phyloP scores from a whole-genome alignment of 768 basidiomycete genomes.

The Macrocybe gigantea region DNA sequence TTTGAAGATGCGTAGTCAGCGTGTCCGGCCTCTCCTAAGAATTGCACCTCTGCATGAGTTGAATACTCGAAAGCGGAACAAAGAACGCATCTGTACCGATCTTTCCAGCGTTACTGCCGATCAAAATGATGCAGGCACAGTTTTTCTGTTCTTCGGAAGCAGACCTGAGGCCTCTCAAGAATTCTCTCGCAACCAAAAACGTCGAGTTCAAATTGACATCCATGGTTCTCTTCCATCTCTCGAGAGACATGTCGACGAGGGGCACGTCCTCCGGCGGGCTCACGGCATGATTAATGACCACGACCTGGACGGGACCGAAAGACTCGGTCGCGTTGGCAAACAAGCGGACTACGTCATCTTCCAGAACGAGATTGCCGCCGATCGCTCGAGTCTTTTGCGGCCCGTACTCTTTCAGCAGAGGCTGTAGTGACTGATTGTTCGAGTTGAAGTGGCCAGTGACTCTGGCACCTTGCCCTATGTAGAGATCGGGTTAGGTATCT shows the following conservation, averaged over 20 bases:
- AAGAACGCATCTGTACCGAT: slow-evolving; percentile 33
- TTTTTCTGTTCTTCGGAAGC: slow-evolving; percentile 36
- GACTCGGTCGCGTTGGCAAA: slow-evolving; percentile 36
- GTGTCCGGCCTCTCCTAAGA: slow-evolving; percentile 48
- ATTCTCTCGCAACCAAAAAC: slow-evolving; percentile 65
- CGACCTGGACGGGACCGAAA: slow-evolving; percentile 50
- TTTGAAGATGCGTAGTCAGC: slow-evolving; percentile 64
- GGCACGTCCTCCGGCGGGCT: slow-evolving; percentile 40
- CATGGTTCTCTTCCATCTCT: slow-evolving; percentile 59
- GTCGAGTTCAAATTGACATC: slow-evolving; percentile 59
- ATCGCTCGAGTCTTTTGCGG: slow-evolving; percentile 26
- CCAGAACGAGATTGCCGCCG: slow-evolving; percentile 56
- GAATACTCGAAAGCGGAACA: neutral
- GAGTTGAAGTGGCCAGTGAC: slow-evolving; percentile 72
- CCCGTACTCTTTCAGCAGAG: slow-evolving; percentile 32
- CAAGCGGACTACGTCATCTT: slow-evolving; percentile 43
- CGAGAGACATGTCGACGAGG: slow-evolving; percentile 51
- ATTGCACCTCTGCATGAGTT: neutral
- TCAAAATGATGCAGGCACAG: slow-evolving; percentile 54
- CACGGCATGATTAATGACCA: slow-evolving; percentile 59
- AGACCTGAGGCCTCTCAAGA: slow-evolving; percentile 39
- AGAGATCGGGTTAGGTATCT: neutral
- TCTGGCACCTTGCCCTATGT: slow-evolving; percentile 59
- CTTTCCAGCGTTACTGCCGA: slow-evolving; percentile 71
- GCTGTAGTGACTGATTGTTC: slow-evolving; percentile 34